Evolutionary conservation across 2,329 filamentous ascomycete genomes (phyloP), one percentile per base, ranked within the genome.

Genomic region (Talaromyces marneffei): DNA sequence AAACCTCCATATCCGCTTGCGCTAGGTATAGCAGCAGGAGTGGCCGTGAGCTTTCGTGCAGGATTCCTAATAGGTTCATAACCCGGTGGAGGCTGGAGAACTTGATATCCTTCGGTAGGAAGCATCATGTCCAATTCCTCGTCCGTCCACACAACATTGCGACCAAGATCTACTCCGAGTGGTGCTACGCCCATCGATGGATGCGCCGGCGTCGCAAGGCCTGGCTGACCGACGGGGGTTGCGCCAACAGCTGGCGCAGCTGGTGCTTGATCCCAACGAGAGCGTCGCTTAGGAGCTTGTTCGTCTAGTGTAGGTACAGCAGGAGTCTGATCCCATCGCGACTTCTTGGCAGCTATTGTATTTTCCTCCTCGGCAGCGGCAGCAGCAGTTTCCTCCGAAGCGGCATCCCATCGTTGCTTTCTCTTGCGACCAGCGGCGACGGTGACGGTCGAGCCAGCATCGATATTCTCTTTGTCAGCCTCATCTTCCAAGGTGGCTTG

Each of bases 331-430:
- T 96, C 92, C 92, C 92, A 97, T 72, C 92, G 83, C 20, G 91
- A 95, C 67, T 89, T 85, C 74, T 92, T 94, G 1, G 80, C 70
- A 75, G 91, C 90, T 16, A 77, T 75, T 57, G 86, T 84, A 25
- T 81, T 75, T 40, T 79, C 69, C 25, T 80, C 72, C n/a, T 79
- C 76, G n/a, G 79, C 71, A 52, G 81, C 76, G 16, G 77, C 70
- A 23, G 82, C 80, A 39, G 84, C 80, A 5, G 80, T 77, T 5
- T 79, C 76, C 40, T 84, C 81, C 6, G 83, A 80, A n/a, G 87
- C 80, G 20, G 92, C 87, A 75, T 97, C 93, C 94, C 94, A 99
- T 75, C 94, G 86, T 82, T 95, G 91, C 83, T 96, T 97, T 71
- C 92, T 86, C 82, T 94, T 94, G 63, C 88, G 85, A 35, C 86